Percentiles rank a stretch among this genome's conserved stretches.
Conservation (phyloP, 441 rosid genomes). For the Capsella rubella region DNA sequence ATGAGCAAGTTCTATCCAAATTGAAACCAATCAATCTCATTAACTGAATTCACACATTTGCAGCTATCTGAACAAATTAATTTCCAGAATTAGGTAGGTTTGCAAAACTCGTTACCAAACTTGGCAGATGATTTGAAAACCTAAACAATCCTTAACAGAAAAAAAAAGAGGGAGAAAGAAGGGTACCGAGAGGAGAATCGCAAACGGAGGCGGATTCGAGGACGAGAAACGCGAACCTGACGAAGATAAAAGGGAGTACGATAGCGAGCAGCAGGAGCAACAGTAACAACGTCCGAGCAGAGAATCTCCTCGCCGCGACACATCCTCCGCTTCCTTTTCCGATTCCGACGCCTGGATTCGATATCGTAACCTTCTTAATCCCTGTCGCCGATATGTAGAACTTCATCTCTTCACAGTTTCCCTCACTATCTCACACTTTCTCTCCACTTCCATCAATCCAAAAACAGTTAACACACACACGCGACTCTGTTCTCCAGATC, state of each 20-base stretch:
- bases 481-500: conserved; percentile 18
- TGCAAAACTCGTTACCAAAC: background rate
- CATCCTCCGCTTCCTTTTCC: conserved; percentile 54
- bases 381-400: conserved; percentile 71
- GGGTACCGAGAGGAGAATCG: conserved; percentile 67
- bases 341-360: conserved; percentile 51
- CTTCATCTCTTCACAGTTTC: conserved; percentile 55
- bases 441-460: conserved; percentile 50
- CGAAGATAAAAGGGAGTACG: conserved; percentile 65
- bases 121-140: background rate
- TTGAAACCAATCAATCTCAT: conserved; percentile 8
- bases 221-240: conserved; percentile 72
- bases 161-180: background rate
- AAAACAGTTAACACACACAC: background rate
- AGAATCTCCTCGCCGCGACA: conserved; percentile 52
- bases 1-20: conserved; percentile 18
- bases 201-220: conserved; percentile 81
- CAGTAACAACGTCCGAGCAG: conserved; percentile 55
- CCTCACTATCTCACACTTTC: conserved; percentile 23
- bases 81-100: background rate
- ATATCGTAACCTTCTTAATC: conserved; percentile 64
- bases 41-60: conserved; percentile 33
- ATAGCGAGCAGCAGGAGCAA: conserved; percentile 66
- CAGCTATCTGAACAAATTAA: conserved; percentile 6
- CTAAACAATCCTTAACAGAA: background rate